phyloP scores from a whole-genome alignment of 1,284 basidiomycete species.

The Rhodotorula mucilaginosa region DNA sequence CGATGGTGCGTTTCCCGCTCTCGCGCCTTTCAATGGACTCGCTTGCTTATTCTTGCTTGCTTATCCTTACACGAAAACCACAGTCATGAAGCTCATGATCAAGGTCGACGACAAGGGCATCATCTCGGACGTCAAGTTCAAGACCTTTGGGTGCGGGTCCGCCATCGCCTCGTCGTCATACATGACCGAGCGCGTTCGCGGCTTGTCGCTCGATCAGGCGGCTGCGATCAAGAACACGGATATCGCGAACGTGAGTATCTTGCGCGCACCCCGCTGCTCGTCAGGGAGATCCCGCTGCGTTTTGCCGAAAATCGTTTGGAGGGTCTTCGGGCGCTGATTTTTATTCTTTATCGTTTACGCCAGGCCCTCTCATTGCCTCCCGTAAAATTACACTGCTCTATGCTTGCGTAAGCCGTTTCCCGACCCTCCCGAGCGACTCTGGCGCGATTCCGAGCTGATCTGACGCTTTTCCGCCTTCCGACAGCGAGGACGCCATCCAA shows the following conservation, averaged over 20 bases:
- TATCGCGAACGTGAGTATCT: conserved; percentile 71
- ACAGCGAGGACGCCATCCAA: conserved; percentile 83
- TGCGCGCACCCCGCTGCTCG: too few species aligned
- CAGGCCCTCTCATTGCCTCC: too few species aligned
- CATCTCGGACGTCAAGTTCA: conserved; percentile 98
- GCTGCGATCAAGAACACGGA: conserved; percentile 98
- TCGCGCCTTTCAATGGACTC: background rate
- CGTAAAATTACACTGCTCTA: conserved; percentile 69
- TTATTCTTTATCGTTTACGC: too few species aligned
- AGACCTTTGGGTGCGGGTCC: conserved; percentile 94
- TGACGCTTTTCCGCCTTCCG: conserved; percentile 58
- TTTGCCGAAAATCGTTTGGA: too few species aligned
- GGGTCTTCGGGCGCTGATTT: too few species aligned
- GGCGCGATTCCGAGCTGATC: background rate
- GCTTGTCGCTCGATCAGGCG: conserved; percentile 88
- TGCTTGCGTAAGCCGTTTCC: conserved; percentile 15
- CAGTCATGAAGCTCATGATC: conserved; percentile 99
- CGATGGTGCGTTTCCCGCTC: conserved; percentile 48
- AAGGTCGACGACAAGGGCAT: conserved; percentile 88
- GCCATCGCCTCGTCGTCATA: conserved; percentile 96
- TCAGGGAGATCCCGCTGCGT: too few species aligned
- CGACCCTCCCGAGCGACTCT: background rate
- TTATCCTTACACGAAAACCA: background rate
- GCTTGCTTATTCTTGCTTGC: background rate
- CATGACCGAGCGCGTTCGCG: conserved; percentile 97